A percentile compares a stretch with the other conserved stretches of the same genome.
Evolutionary conservation across 2,329 filamentous ascomycete genomes (phyloP).

Genomic region (Lecanoromycetidae sp.): DNA sequence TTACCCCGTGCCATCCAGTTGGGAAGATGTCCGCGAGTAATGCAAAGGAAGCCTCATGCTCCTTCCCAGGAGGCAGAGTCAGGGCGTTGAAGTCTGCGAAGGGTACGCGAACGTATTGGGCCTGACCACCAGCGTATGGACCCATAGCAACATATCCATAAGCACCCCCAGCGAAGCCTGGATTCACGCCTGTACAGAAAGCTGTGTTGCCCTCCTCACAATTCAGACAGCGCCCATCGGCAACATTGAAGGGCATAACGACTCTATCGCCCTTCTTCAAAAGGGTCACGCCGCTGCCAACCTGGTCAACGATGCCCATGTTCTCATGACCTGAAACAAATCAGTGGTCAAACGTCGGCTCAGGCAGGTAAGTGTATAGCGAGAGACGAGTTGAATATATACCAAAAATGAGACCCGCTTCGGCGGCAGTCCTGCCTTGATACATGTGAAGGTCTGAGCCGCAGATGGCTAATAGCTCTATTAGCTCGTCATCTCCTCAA

Average conservation of each 20-base stretch:
- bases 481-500: constrained; percentile 4
- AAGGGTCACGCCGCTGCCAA: constrained; percentile 47
- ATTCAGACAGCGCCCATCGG: constrained; percentile 50
- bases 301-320: constrained; percentile 46
- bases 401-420: constrained; percentile 50
- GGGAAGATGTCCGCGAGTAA: constrained; percentile 28
- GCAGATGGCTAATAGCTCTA: constrained; percentile 35
- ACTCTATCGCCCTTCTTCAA: constrained; percentile 52
- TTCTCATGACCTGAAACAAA: constrained; percentile 41
- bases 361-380: neutral
- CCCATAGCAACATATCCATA: constrained; percentile 54
- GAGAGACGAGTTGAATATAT: constrained; percentile 10
- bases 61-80: constrained; percentile 47
- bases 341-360: constrained; percentile 8
- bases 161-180: constrained; percentile 47
- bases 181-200: constrained; percentile 53
- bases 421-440: constrained; percentile 51
- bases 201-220: constrained; percentile 54
- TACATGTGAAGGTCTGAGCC: constrained; percentile 46
- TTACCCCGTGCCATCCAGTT: constrained; percentile 30
- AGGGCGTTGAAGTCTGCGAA: constrained; percentile 57
- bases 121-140: constrained; percentile 35
- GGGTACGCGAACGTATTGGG: constrained; percentile 52
- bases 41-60: constrained; percentile 24
- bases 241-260: constrained; percentile 55